phyloP scores from a whole-genome alignment of 2,329 filamentous ascomycete genomes.

The Cadophora sp. region DNA sequence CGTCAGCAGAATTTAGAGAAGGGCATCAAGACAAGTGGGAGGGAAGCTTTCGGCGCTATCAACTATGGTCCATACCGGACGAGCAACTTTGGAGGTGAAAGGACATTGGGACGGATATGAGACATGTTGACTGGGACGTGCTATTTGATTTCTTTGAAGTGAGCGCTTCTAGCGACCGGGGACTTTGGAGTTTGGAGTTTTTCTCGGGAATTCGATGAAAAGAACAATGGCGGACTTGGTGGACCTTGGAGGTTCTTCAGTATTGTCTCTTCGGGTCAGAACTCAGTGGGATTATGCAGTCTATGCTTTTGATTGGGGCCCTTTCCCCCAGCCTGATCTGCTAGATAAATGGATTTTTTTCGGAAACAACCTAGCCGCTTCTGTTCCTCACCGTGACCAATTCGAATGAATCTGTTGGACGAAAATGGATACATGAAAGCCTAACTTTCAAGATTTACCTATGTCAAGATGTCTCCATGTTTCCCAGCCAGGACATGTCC shows the following conservation, averaged over 20 bases:
- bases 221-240: not conserved
- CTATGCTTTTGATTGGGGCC: not conserved
- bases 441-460: not conserved
- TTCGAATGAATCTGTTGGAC: not conserved
- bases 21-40: constrained; percentile 24
- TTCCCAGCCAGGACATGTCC: not conserved
- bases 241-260: not conserved
- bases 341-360: too few species aligned
- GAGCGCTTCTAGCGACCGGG: not conserved
- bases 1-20: constrained; percentile 28
- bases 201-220: not conserved
- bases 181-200: not conserved
- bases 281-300: not conserved
- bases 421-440: not conserved
- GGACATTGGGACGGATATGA: constrained; percentile 4
- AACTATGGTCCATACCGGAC: constrained; percentile 31
- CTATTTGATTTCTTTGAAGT: not conserved
- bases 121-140: not conserved
- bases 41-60: constrained; percentile 26
- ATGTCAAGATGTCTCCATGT: not conserved
- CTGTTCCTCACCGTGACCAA: too few species aligned
- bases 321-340: too few species aligned
- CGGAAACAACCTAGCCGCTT: too few species aligned
- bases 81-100: constrained; percentile 25
- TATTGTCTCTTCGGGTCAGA: not conserved